These are phyloP conservation scores for Omphalea diandra DNA, from an alignment of 441 rosid genomes.

Conservation along the genomic window DNA sequence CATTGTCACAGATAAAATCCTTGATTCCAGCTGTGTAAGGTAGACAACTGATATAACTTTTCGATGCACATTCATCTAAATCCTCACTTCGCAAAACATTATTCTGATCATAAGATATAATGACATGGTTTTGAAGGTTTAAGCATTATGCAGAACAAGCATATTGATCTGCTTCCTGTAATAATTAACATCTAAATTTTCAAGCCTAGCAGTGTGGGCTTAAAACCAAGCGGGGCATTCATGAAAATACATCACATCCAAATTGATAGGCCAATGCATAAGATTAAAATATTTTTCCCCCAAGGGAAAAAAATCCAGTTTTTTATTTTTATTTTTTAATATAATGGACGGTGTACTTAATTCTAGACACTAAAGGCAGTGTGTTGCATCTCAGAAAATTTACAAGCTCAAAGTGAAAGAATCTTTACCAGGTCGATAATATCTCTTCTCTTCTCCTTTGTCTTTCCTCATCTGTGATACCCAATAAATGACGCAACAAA, in stretches of 20 bases:
- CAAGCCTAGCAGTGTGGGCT: no score
- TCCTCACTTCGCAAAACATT: not conserved
- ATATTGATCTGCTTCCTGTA: not conserved
- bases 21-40: not conserved
- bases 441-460: slow-evolving; percentile 82
- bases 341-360: not conserved
- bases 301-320: not conserved
- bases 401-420: not conserved
- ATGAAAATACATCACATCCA: not conserved
- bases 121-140: not conserved
- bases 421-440: slow-evolving; percentile 71
- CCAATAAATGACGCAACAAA: slow-evolving; percentile 68
- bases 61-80: not conserved
- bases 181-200: not conserved
- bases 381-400: not conserved
- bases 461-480: slow-evolving; percentile 86
- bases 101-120: not conserved
- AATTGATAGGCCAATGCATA: not conserved
- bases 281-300: not conserved
- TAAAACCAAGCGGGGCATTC: no score
- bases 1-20: not conserved
- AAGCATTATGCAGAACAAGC: not conserved
- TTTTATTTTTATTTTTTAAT: not conserved
- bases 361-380: not conserved
- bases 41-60: not conserved